Evolutionary conservation across 441 rosid species (phyloP).

Genomic region (Arabidopsis lyrata): DNA sequence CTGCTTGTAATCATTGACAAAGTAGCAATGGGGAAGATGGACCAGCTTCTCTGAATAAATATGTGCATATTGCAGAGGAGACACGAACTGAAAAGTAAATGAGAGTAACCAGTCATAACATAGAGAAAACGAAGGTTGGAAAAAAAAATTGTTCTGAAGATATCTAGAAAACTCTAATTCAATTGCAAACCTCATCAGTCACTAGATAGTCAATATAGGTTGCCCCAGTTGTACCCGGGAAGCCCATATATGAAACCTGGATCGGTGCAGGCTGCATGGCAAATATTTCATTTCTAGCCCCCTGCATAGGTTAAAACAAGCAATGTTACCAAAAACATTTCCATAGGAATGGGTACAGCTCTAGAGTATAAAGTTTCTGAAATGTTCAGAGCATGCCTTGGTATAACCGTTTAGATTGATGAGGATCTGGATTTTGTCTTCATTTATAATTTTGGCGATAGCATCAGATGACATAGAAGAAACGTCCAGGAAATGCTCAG

Average conservation of each 20-base stretch:
- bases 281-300: conserved; percentile 97
- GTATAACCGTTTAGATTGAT: conserved; percentile 97
- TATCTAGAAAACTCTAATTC: neutral
- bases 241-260: conserved; percentile 99
- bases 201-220: conserved; percentile 93
- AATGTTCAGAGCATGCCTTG: conserved; percentile 57
- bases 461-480: conserved; percentile 89
- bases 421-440: conserved; percentile 89
- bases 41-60: conserved; percentile 98
- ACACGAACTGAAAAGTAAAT: conserved; percentile 75
- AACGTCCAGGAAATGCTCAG: conserved; percentile 92
- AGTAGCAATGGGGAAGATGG: conserved; percentile 98
- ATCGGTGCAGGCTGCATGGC: conserved; percentile 99
- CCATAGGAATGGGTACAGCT: conserved; percentile 7
- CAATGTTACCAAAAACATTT: conserved; percentile 26
- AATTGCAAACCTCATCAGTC: conserved; percentile 83
- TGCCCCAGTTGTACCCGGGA: conserved; percentile 99
- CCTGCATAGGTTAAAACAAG: conserved; percentile 57
- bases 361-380: conserved; percentile 1
- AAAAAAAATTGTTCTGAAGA: neutral
- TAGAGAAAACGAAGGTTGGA: neutral
- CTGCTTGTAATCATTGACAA: conserved; percentile 99
- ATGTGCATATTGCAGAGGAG: conserved; percentile 75
- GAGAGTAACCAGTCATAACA: conserved; percentile 32
- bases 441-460: conserved; percentile 88